Percentiles rank a stretch among this genome's conserved stretches.
These are phyloP conservation scores for Colletotrichum destructivum DNA, from an alignment of 2,329 filamentous ascomycete genomes.

Conservation along the genomic window DNA sequence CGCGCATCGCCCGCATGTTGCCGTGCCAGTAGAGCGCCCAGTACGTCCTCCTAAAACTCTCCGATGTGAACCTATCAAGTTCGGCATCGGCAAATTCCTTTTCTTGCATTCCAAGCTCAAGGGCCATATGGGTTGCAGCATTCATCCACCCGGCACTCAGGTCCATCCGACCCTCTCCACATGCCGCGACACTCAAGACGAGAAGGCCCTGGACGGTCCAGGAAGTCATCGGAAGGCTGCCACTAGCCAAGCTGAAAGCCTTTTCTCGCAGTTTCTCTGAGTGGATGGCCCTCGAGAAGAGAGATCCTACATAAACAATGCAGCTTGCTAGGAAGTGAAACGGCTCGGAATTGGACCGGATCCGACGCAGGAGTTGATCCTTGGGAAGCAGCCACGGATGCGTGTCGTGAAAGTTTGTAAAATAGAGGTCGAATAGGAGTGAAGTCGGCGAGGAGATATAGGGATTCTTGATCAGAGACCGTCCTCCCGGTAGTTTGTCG, in stretches of 20 bases:
- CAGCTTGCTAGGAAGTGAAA: constrained; percentile 51
- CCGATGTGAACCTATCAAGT: constrained; percentile 54
- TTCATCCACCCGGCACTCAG: constrained; percentile 49
- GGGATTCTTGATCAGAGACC: constrained; percentile 43
- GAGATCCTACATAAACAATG: constrained; percentile 56
- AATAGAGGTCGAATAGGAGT: constrained; percentile 49
- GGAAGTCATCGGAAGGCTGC: constrained; percentile 50
- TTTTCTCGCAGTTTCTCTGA: constrained; percentile 51
- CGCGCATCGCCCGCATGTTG: constrained; percentile 44
- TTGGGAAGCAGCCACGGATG: constrained; percentile 42
- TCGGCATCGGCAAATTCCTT: constrained; percentile 51
- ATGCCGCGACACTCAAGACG: constrained; percentile 49
- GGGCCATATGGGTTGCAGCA: constrained; percentile 50
- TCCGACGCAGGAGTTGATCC: constrained; percentile 31
- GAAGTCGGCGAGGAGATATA: constrained; percentile 29
- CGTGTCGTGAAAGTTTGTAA: constrained; percentile 45
- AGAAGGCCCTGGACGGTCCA: constrained; percentile 54
- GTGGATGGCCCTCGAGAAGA: constrained; percentile 50
- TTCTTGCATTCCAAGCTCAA: constrained; percentile 53
- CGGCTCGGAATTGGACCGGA: constrained; percentile 23
- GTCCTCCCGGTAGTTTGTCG: constrained; percentile 46
- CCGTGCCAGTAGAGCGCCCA: constrained; percentile 56
- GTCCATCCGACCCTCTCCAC: constrained; percentile 50
- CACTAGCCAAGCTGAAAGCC: constrained; percentile 52
- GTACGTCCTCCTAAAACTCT: constrained; percentile 59